Percentiles rank a stretch among this genome's conserved stretches.
These are phyloP conservation scores for Maudiozyma barnettii DNA, from an alignment of 805 yeast species.

Conservation along the genomic window DNA sequence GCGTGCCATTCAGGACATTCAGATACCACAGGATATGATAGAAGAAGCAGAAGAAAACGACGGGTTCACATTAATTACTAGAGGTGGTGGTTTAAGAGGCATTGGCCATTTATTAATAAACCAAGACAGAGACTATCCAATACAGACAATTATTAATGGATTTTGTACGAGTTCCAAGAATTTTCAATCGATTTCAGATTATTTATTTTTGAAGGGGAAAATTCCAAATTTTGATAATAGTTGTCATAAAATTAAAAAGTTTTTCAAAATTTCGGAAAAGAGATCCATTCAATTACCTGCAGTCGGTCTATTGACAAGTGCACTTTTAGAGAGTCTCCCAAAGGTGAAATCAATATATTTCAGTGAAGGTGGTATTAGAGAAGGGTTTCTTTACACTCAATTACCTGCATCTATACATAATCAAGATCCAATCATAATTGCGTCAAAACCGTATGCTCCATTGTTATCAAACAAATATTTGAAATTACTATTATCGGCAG, in stretches of 20 bases:
- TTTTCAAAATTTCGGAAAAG: conserved; percentile 56
- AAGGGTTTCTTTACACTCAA: conserved; percentile 59
- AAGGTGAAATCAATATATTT: conserved; percentile 53
- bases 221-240: conserved; percentile 30
- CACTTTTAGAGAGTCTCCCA: conserved; percentile 56
- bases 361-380: conserved; percentile 71
- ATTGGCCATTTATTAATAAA: conserved; percentile 52
- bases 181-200: conserved; percentile 43
- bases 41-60: conserved; percentile 44
- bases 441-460: conserved; percentile 69
- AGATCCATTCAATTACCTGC: conserved; percentile 63
- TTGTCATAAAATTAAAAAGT: conserved; percentile 30
- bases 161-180: conserved; percentile 48
- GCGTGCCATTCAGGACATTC: conserved; percentile 42
- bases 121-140: conserved; percentile 48
- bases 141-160: conserved; percentile 63
- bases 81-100: conserved; percentile 70
- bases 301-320: conserved; percentile 51
- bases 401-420: conserved; percentile 47
- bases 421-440: conserved; percentile 61
- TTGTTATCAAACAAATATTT: conserved; percentile 48
- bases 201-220: conserved; percentile 38
- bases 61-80: conserved; percentile 54
- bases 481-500: conserved; percentile 44
- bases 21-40: conserved; percentile 45